Base-by-base conservation (phyloP, 768 basidiomycete species). In the Termitomyces eurrhizus region DNA sequence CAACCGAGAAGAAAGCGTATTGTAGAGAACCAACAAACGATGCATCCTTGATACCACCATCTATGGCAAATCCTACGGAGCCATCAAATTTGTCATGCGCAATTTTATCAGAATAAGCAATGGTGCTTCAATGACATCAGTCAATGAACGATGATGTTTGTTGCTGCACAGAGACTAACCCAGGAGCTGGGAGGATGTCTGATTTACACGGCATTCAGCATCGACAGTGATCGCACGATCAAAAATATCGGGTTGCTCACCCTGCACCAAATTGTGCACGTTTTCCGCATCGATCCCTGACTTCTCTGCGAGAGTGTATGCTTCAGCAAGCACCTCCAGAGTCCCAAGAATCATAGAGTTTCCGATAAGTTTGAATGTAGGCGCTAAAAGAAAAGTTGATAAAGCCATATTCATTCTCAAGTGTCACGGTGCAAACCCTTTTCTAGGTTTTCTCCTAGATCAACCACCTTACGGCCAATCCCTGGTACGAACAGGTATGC, bases 31-130 rank as follows among this genome's bases (percentile, higher is more conserved):
- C 2, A 7, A 76, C 81, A 49, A 68, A 87, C 80, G 82, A 73
- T 0, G 91, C 88, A 68, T 95, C 93, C 68, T 93, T 93, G 67
- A 96, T 85, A 18, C 92, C 94, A n/a, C 90, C 90, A 50, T 91
- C 87, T 52, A 95, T 83, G 13, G 86, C 76, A 70, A 96, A 95
- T 14, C 93, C 94, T 18, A 74, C 76, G 9, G 80, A 76, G 24
- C 85, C 90, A 59, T 92, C 88, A 68, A 94, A 95, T 37, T 82
- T 76, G 72, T 93, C 87, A 57, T 84, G 75, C 12, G 85, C 75
- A 76, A 95, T 90, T 70, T 86, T 87, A 29, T 84, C 79, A 24
- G 83, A 83, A 70, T 90, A 90, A 11, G 69, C 70, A 52, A 86
- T 62, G 58, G 84, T 68, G 52, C 86, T 88, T 37, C 26, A 61